These are phyloP conservation scores for Cyathus striatus DNA, from an alignment of 768 basidiomycete genomes.

Conservation along the genomic window DNA sequence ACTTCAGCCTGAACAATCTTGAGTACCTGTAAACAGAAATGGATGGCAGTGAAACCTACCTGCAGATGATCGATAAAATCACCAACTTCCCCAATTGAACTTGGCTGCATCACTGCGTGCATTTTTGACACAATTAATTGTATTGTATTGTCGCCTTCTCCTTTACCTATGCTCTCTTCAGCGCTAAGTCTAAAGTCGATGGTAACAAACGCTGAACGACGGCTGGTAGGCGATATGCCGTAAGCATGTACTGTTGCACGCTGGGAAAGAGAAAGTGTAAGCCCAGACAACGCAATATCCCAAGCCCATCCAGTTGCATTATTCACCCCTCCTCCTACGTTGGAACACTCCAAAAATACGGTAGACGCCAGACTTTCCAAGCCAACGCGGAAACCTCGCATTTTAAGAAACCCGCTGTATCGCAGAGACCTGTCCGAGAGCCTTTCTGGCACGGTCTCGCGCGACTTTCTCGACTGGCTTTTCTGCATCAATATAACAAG, in stretches of 20 bases:
- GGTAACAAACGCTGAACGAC: conserved; percentile 77
- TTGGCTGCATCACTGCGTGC: conserved; percentile 92
- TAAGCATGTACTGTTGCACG: conserved; percentile 31
- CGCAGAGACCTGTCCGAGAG: conserved; percentile 14
- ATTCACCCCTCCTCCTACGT: conserved; percentile 60
- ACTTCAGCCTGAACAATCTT: conserved; percentile 64
- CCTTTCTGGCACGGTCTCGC: conserved; percentile 1
- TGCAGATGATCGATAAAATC: conserved; percentile 86
- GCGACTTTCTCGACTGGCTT: conserved; percentile 32
- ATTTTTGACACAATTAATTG: conserved; percentile 65
- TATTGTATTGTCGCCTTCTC: conserved; percentile 27
- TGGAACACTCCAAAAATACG: conserved; percentile 69
- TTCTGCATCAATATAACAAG: conserved; percentile 62
- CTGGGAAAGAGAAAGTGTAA: conserved; percentile 82
- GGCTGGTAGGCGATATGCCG: conserved; percentile 48
- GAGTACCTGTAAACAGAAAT: conserved; percentile 1
- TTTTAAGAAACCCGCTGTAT: conserved; percentile 53
- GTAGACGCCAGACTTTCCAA: conserved; percentile 71
- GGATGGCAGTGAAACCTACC: conserved; percentile 31
- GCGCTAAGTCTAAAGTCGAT: conserved; percentile 60
- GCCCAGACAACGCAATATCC: conserved; percentile 66
- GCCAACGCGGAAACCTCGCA: conserved; percentile 78
- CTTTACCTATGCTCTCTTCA: conserved; percentile 15
- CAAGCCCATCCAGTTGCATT: conserved; percentile 47
- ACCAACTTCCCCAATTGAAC: conserved; percentile 85